phyloP scores from a whole-genome alignment of 805 yeast genomes.

The Candida hispaniensis region DNA sequence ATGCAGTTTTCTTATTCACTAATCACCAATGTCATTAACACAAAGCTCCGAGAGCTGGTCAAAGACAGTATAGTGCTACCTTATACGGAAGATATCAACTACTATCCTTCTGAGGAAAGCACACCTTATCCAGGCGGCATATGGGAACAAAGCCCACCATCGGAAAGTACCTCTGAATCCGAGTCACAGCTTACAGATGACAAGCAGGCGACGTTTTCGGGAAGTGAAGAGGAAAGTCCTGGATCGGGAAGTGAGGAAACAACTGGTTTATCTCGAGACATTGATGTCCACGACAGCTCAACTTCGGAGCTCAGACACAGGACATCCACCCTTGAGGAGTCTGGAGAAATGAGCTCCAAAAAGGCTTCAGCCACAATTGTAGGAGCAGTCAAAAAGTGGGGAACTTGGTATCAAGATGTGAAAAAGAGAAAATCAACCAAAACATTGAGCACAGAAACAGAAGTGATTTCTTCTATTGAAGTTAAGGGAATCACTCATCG shows the following conservation, averaged over 20 bases:
- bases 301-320: too few relatives aligned
- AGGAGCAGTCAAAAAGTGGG: slow-evolving; percentile 23
- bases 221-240: slow-evolving; percentile 11
- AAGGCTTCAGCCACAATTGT: neutral
- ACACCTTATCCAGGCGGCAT: slow-evolving; percentile 88
- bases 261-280: neutral
- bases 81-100: slow-evolving; percentile 75
- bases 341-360: too few relatives aligned
- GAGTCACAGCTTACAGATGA: too few relatives aligned
- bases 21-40: slow-evolving; percentile 70
- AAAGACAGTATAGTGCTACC: slow-evolving; percentile 76
- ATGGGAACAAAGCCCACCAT: too few relatives aligned
- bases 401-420: slow-evolving; percentile 23
- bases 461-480: neutral
- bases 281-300: slow-evolving; percentile 1
- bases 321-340: too few relatives aligned
- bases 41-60: slow-evolving; percentile 66
- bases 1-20: slow-evolving; percentile 67
- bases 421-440: slow-evolving; percentile 11
- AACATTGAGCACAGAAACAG: slow-evolving; percentile 4
- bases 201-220: slow-evolving; percentile 13
- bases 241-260: slow-evolving; percentile 13
- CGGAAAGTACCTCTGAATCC: too few relatives aligned
- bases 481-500: slow-evolving; percentile 8
- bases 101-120: slow-evolving; percentile 44